phyloP scores from a whole-genome alignment of 2,329 filamentous ascomycete species.

The Penicillium sp. region DNA sequence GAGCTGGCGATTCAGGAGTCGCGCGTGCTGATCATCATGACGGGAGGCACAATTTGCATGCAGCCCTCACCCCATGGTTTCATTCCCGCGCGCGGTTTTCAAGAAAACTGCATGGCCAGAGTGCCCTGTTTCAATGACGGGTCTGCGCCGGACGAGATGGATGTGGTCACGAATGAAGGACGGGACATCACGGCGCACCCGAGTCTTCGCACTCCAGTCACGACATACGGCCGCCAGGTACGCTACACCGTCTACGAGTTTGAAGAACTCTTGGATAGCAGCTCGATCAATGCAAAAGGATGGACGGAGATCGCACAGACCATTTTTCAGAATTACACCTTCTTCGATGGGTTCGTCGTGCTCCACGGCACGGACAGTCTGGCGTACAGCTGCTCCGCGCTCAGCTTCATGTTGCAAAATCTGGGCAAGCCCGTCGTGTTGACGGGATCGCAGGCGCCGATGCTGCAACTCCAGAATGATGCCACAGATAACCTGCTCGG shows the following conservation, averaged over 20 bases:
- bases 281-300: constrained; percentile 77
- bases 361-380: constrained; percentile 87
- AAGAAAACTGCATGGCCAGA: constrained; percentile 74
- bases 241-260: constrained; percentile 83
- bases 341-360: constrained; percentile 86
- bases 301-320: constrained; percentile 78
- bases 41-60: constrained; percentile 81
- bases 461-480: constrained; percentile 85
- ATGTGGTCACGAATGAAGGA: constrained; percentile 49
- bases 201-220: constrained; percentile 72
- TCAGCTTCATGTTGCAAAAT: constrained; percentile 90
- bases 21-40: constrained; percentile 82
- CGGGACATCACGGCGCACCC: constrained; percentile 51
- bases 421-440: constrained; percentile 86
- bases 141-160: constrained; percentile 51
- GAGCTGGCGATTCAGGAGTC: constrained; percentile 57
- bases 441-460: constrained; percentile 76
- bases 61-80: constrained; percentile 72
- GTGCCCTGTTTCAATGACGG: constrained; percentile 81
- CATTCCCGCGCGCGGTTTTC: constrained; percentile 71
- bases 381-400: constrained; percentile 79
- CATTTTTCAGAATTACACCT: constrained; percentile 77
- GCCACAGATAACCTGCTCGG: constrained; percentile 85
- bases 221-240: constrained; percentile 72
- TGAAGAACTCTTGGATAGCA: constrained; percentile 76